Evolutionary conservation across 371 early-diverging fungal genomes (phyloP), one percentile per base, ranked within the genome.

Genomic region (Syncephalastrum sp.): DNA sequence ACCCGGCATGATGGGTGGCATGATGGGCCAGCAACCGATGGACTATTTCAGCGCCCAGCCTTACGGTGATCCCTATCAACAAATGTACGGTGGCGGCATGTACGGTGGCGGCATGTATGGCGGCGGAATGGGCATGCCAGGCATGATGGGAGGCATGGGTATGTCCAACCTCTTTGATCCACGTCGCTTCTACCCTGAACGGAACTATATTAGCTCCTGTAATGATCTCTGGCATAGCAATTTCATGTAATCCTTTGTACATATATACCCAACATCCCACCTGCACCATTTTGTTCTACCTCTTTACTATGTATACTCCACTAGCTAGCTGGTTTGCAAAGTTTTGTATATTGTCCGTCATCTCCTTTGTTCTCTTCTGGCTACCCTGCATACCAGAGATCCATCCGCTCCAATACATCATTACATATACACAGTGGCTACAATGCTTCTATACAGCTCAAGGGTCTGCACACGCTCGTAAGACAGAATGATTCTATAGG

Each of bases 171-270:
- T 23, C 47, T 53, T 47, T 38, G 59, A 59, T 41, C 53, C 53
- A 5, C 58, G 58, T 12, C 41, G 41, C 23, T 53, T 27, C 47
- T 17, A 41, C 24, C 59, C 59, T 24, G 59, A 59, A 47, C 53
- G 59, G 13, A 59, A 59, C 53, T 59, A 59, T 17, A 38, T 59
- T 16, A 59, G 59, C 27, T 52, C 59, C 4, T 53, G 52, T 16
- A 59, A 59, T 47, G 59, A 59, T 53, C 59, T 59, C 21, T 59
- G 59, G 59, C 59, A 59, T 47, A 53, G 53, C 12, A 53, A 56
- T 47, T 47, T 45, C 15, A 44, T 54, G 54, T 54, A 43, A 14
- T 54, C 38, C 38, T 10, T 33, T 33, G 38, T 19, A 50, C 24
- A 50, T 25, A 50, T 23, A 46, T 23, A 46, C 47, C 19, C 47